Base-by-base conservation (phyloP, 2,329 filamentous ascomycete genomes). In the Capronia coronata region DNA sequence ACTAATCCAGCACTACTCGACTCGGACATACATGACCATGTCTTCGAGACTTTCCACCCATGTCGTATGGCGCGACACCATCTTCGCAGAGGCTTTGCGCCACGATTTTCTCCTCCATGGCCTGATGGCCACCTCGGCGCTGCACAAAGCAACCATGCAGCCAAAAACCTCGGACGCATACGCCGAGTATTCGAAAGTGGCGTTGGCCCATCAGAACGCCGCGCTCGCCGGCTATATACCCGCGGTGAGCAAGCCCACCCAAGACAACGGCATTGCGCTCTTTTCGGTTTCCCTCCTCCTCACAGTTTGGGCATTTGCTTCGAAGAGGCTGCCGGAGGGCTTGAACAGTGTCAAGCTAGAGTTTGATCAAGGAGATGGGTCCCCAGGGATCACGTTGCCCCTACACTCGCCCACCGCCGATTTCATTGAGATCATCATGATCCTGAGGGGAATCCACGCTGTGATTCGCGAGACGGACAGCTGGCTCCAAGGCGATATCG, bases 1-100 rank as follows among this genome's bases (percentile, higher is more conserved):
- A 48, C 56, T 75, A 18, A 63, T 69, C 37, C 68, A 75, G 50
- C 60, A 69, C 41, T 73, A 71, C 56, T 64, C 71, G 21, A 70
- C 69, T 55, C 63, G 63, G 9, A 70, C 68, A 3, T 65, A 67
- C 41, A 54, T 59, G 47, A 60, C 59, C 21, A 56, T 62, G 46
- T 57, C 57, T 7, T 59, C 57, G 7, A 51, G 55, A 29, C 43
- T 58, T 7, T 49, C 53, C 13, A 51, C 57, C 14, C 61, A 65
- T 38, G 56, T 66, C 23, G 63, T 65, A 7, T 72, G 69, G 68
- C 66, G 69, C 49, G 62, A 66, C 9, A 55, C 63, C n/a, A 61
- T 71, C 16, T 69, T 69, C n/a, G 66, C 63, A 1, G 61, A 68
- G 41, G 69, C 67, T 4, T 54, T 71, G 7, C 61, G 63, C 40